Percentiles rank a stretch among this genome's conserved stretches.
phyloP scores from a whole-genome alignment of 1,284 basidiomycete genomes.

The Mixia osmundae region DNA sequence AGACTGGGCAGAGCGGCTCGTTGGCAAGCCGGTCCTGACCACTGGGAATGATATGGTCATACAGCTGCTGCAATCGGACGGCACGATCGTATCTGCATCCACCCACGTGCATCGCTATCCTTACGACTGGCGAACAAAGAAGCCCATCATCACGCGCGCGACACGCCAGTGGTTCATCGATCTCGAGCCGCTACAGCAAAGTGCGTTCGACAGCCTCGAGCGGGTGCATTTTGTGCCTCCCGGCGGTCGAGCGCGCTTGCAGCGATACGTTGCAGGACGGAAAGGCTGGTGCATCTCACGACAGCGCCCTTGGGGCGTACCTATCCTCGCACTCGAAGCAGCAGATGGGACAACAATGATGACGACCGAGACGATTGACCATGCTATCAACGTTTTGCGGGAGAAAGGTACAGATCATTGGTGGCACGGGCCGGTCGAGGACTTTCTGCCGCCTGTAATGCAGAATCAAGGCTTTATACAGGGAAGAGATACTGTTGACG shows the following conservation, averaged over 20 bases:
- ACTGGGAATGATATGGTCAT: slow-evolving; percentile 46
- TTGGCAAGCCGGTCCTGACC: slow-evolving; percentile 47
- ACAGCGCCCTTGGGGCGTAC: slow-evolving; percentile 93
- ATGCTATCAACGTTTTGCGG: slow-evolving; percentile 54
- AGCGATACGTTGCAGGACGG: slow-evolving; percentile 59
- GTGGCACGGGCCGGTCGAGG: slow-evolving; percentile 69
- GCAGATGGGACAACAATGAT: slow-evolving; percentile 35
- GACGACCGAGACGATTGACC: slow-evolving; percentile 39
- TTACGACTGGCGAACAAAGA: slow-evolving; percentile 88
- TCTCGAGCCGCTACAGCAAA: slow-evolving; percentile 53
- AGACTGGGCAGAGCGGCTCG: slow-evolving; percentile 27
- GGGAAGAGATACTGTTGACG: slow-evolving; percentile 88
- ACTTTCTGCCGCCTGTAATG: slow-evolving; percentile 48
- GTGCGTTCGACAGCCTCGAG: slow-evolving; percentile 46
- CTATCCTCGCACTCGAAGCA: slow-evolving; percentile 73
- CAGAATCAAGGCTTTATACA: slow-evolving; percentile 30
- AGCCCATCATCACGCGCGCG: slow-evolving; percentile 71
- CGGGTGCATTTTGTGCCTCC: slow-evolving; percentile 55
- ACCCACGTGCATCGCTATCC: slow-evolving; percentile 71
- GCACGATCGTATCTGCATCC: slow-evolving; percentile 40
- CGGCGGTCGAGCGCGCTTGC: slow-evolving; percentile 56
- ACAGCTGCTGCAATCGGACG: slow-evolving; percentile 32
- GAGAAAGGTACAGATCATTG: slow-evolving; percentile 54
- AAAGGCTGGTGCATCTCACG: slow-evolving; percentile 99
- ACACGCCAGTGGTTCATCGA: slow-evolving; percentile 98